A percentile compares a stretch with the other conserved stretches of the same genome.
Conservation (phyloP, 1,284 basidiomycete species). For the Cutaneotrichosporon dermatis region DNA sequence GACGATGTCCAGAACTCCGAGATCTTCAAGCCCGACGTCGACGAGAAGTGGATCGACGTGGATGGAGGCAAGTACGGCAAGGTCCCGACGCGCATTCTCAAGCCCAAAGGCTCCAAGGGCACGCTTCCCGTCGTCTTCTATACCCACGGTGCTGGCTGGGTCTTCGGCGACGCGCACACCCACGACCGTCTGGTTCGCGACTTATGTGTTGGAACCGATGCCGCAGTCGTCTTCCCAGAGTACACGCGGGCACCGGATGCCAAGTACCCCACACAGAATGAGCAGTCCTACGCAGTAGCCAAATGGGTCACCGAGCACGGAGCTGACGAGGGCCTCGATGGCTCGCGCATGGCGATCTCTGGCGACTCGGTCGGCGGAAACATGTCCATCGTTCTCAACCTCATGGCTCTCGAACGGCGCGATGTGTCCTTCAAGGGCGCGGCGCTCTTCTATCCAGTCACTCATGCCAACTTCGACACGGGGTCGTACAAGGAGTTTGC, state of each 20-base stretch:
- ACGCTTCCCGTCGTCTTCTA: conserved; percentile 17
- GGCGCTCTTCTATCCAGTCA: conserved; percentile 16
- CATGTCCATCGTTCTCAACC: conserved; percentile 16
- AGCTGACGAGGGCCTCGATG: conserved; percentile 10
- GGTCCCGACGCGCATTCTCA: conserved; percentile 10
- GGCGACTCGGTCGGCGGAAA: conserved; percentile 17
- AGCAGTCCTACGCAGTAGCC: conserved; percentile 15
- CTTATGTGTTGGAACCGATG: conserved; percentile 14
- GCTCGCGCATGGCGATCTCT: conserved; percentile 8
- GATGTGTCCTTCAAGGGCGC: conserved; percentile 7
- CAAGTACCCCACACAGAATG: conserved; percentile 14
- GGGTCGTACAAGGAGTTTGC: conserved; percentile 16
- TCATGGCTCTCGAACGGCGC: conserved; percentile 10
- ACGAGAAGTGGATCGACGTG: conserved; percentile 20
- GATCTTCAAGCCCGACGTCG: conserved; percentile 13
- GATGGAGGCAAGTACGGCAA: background rate
- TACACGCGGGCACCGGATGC: conserved; percentile 14
- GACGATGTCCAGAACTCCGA: conserved; percentile 8
- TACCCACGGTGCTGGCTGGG: conserved; percentile 19
- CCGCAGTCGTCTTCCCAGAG: conserved; percentile 18
- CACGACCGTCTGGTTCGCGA: conserved; percentile 17
- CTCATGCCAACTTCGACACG: conserved; percentile 16
- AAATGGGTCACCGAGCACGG: conserved; percentile 15
- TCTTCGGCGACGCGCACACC: conserved; percentile 17
- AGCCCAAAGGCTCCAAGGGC: conserved; percentile 11